A percentile compares a stretch with the other conserved stretches of the same genome.
Evolutionary conservation across 2,329 filamentous ascomycete species (phyloP).

Genomic region (Leptographium procerum): DNA sequence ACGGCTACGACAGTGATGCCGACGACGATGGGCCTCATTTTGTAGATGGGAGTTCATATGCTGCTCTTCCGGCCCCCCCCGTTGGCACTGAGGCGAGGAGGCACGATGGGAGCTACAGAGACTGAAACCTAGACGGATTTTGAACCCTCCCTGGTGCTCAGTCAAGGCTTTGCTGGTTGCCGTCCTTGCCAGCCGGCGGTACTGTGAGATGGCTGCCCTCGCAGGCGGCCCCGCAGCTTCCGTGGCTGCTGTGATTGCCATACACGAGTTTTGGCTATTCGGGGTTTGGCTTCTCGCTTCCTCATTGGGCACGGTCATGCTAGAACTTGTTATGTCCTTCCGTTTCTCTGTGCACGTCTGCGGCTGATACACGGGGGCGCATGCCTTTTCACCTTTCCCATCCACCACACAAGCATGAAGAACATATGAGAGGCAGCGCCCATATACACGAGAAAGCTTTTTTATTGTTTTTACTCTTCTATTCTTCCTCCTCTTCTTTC

Average conservation of each 20-base stretch:
- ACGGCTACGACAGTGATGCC: background rate
- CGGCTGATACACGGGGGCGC: background rate
- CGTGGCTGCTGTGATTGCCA: background rate
- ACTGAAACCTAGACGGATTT: no score
- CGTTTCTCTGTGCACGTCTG: background rate
- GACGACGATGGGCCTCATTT: constrained; percentile 33
- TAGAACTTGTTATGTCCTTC: background rate
- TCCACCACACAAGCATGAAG: background rate
- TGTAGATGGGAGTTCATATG: constrained; percentile 35
- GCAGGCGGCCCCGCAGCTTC: background rate
- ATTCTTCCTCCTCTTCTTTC: background rate
- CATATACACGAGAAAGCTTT: constrained; percentile 1
- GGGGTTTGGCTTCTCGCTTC: no score
- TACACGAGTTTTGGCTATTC: background rate
- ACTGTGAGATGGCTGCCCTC: background rate
- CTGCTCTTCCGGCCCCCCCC: constrained; percentile 30
- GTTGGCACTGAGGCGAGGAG: constrained; percentile 25
- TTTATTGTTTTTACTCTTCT: background rate
- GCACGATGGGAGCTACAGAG: constrained; percentile 15
- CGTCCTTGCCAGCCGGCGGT: background rate
- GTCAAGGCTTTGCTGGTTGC: no score
- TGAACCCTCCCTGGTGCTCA: no score
- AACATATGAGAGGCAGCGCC: background rate
- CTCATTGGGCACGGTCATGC: no score
- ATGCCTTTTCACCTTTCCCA: background rate